These are phyloP conservation scores for Taiwanofungus camphoratus DNA, from an alignment of 1,284 basidiomycete species.

Conservation along the genomic window DNA sequence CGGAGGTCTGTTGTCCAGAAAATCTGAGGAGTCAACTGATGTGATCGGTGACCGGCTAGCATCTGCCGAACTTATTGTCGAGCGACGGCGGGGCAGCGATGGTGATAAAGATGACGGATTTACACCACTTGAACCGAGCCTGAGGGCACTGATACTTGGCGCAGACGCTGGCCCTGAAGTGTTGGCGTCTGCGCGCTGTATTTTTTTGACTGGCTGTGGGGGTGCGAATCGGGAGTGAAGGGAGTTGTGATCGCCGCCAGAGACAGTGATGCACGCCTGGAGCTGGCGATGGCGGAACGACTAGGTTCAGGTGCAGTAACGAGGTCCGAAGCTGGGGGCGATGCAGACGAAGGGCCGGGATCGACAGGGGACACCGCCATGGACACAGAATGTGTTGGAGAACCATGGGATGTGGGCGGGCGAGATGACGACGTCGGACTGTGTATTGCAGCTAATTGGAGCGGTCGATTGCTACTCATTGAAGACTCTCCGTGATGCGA, in stretches of 20 bases:
- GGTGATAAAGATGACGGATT: conserved; percentile 16
- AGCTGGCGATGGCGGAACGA: conserved; percentile 9
- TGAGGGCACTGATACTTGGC: conserved; percentile 27
- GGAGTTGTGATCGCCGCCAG: conserved; percentile 29
- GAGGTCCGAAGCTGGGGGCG: neutral
- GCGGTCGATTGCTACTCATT: conserved; percentile 10
- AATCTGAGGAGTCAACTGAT: no score
- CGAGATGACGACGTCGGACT: conserved; percentile 21
- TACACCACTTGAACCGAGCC: conserved; percentile 26
- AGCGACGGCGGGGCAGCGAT: conserved; percentile 21
- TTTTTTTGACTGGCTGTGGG: conserved; percentile 42
- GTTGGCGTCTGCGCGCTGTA: conserved; percentile 45
- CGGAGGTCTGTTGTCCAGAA: no score
- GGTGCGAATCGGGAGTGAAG: conserved; percentile 19
- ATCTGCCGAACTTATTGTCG: no score
- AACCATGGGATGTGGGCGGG: conserved; percentile 12
- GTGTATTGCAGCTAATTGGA: conserved; percentile 9
- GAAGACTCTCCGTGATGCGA: conserved; percentile 21
- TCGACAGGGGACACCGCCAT: conserved; percentile 1
- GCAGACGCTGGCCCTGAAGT: conserved; percentile 48
- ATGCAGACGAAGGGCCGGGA: neutral
- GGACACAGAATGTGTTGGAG: conserved; percentile 6
- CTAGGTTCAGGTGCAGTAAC: conserved; percentile 12
- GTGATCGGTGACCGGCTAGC: no score
- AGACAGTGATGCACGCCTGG: conserved; percentile 29